Evolutionary conservation across 768 basidiomycete species (phyloP).

Genomic region (Amanita polypyramis): DNA sequence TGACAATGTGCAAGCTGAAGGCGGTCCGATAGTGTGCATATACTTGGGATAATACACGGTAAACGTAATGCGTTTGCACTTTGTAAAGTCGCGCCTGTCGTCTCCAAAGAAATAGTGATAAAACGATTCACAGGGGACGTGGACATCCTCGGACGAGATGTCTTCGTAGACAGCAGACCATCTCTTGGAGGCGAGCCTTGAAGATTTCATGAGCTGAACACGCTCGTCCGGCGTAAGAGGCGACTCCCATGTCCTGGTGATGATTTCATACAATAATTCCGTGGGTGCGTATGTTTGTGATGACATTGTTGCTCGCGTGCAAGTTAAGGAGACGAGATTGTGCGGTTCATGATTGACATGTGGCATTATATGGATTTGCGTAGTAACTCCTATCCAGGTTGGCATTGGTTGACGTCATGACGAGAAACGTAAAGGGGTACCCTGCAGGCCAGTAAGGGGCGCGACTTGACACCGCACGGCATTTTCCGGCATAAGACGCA

Average conservation of each 20-base stretch:
- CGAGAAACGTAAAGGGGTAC: no score
- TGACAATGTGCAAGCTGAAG: not conserved
- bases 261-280: not conserved
- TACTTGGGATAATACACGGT: not conserved
- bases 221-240: not conserved
- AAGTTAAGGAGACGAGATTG: no score
- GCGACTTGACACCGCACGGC: no score
- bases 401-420: no score
- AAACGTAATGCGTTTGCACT: constrained; percentile 5
- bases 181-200: not conserved
- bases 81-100: not conserved
- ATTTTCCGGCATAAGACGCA: no score
- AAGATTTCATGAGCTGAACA: not conserved
- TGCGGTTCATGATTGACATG: no score
- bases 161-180: not conserved
- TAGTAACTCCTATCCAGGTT: not conserved
- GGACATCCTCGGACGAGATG: not conserved
- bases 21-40: not conserved
- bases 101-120: not conserved
- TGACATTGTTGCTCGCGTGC: not conserved
- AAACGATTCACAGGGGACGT: constrained; percentile 4
- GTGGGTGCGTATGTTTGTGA: not conserved
- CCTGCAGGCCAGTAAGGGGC: no score
- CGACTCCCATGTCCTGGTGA: not conserved
- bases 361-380: no score